A percentile compares a stretch with the other conserved stretches of the same genome.
phyloP scores from a whole-genome alignment of 331 rosid species.

The Malus hybrid region DNA sequence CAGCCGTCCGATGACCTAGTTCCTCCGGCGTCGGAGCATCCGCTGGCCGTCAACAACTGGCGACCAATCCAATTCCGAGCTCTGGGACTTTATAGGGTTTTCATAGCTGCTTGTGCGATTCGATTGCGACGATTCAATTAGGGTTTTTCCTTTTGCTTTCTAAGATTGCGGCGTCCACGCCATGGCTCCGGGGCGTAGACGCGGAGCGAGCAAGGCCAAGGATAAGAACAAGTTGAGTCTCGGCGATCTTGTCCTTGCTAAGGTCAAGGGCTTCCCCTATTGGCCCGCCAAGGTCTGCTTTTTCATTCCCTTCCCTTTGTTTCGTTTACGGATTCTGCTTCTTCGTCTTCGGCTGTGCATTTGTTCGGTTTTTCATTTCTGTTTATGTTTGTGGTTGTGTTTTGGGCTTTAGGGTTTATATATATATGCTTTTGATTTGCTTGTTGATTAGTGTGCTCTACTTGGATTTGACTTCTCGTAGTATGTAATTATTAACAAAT shows the following conservation, averaged over 20 bases:
- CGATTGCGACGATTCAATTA: background rate
- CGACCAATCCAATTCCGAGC: slow-evolving; percentile 25
- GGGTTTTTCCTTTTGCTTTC: slow-evolving; percentile 7
- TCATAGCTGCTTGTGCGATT: slow-evolving; percentile 8
- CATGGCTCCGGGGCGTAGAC: slow-evolving; percentile 96
- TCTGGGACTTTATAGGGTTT: slow-evolving; percentile 49
- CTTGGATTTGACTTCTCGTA: background rate
- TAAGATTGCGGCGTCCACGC: slow-evolving; percentile 29
- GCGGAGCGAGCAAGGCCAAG: slow-evolving; percentile 78
- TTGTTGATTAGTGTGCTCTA: background rate
- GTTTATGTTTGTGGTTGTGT: background rate
- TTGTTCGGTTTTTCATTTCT: background rate
- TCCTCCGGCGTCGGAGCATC: slow-evolving; percentile 33
- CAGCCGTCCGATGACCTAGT: slow-evolving; percentile 30
- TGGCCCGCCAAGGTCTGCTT: slow-evolving; percentile 93
- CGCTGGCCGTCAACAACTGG: slow-evolving; percentile 18
- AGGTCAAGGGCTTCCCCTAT: slow-evolving; percentile 95
- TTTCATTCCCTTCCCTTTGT: slow-evolving; percentile 1
- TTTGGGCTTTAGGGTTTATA: background rate
- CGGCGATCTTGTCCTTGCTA: slow-evolving; percentile 99
- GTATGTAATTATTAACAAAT: background rate
- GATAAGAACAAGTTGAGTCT: slow-evolving; percentile 57
- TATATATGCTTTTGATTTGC: background rate
- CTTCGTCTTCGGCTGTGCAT: background rate
- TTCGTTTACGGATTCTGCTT: slow-evolving; percentile 1